Base-by-base conservation (phyloP, 2,329 filamentous ascomycete genomes). In the Fusarium sp. region DNA sequence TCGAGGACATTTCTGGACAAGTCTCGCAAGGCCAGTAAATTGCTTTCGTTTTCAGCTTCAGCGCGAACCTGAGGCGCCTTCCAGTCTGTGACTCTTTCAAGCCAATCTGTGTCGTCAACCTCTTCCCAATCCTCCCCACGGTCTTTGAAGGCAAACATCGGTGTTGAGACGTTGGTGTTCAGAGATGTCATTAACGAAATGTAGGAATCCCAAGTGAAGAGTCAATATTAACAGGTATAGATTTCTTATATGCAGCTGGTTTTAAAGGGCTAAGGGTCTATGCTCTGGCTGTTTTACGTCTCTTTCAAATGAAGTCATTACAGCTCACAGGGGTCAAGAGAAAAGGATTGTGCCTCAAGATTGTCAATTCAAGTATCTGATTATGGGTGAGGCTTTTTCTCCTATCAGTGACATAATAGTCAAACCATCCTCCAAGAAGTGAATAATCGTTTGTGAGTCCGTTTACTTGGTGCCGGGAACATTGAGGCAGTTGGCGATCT, bases 351-450 rank as follows among this genome's bases (percentile, higher is more conserved):
- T 26, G 45, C 57, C 57, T 52, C 47, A 28, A 39, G 1, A 20
- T 63, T 45, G 18, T 65, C 39, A 65, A 65, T 65, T 65, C 11
- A 39, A 63, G 63, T 47, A 52, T n/a, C 20, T 26, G 57, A 33
- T 20, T 35, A 1, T 38, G 28, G 11, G 6, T 1, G 20, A 63
- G 57, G 57, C 47, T n/a, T 38, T 65, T 63, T 35, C 3, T 8
- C 4, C 12, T 20, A 20, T 52, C 26, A 7, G 0, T 24, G 39
- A 45, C 38, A 62, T 38, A 0, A 36, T 17, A 36, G 24, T 44
- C 38, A 57, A 44, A 10, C 26, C 14, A 35, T 28, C 61, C 55
- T 63, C n/a, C 54, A 39, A 61, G 38, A 44, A 65, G 24, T 24
- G 38, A 51, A 49, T 26, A 0, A 1, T 6, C 7, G 20, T 26